A percentile compares a stretch with the other conserved stretches of the same genome.
Evolutionary conservation across 202 grass and related monocot genomes (phyloP).

Genomic region (Cymbopogon flexuosus): DNA sequence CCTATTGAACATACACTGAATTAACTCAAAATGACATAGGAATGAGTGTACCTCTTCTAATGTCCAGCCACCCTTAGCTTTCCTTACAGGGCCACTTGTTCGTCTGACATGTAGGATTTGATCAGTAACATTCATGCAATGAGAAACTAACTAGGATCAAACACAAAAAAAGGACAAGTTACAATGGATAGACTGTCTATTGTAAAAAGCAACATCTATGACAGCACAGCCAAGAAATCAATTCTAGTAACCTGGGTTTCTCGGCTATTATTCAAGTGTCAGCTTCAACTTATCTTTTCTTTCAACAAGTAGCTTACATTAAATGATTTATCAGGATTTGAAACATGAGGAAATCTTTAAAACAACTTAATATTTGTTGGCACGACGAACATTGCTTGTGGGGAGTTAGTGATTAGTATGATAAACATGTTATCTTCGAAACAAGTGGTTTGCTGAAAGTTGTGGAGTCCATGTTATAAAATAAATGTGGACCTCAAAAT

Average conservation of each 20-base stretch:
- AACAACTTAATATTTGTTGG: background rate
- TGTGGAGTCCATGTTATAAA: background rate
- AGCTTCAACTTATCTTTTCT: background rate
- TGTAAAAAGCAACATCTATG: background rate
- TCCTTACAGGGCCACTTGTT: too few relatives aligned
- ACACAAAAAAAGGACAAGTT: background rate
- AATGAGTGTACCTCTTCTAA: background rate
- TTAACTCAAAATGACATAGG: background rate
- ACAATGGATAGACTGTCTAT: background rate
- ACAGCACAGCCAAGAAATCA: conserved; percentile 1
- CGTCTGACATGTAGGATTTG: background rate
- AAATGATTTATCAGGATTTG: background rate
- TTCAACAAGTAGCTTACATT: background rate
- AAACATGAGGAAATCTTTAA: conserved; percentile 16
- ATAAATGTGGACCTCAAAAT: background rate
- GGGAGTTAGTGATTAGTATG: conserved; percentile 1
- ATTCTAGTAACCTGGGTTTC: background rate
- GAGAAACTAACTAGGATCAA: background rate
- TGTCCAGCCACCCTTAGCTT: too few relatives aligned
- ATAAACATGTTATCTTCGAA: background rate
- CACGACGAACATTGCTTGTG: background rate
- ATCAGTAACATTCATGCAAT: conserved; percentile 4
- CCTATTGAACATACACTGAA: too few relatives aligned
- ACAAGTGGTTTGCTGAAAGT: background rate
- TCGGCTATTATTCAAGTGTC: background rate